These are phyloP conservation scores for Recurvomyces mirabilis DNA, from an alignment of 495 filamentous ascomycete genomes.

Conservation along the genomic window DNA sequence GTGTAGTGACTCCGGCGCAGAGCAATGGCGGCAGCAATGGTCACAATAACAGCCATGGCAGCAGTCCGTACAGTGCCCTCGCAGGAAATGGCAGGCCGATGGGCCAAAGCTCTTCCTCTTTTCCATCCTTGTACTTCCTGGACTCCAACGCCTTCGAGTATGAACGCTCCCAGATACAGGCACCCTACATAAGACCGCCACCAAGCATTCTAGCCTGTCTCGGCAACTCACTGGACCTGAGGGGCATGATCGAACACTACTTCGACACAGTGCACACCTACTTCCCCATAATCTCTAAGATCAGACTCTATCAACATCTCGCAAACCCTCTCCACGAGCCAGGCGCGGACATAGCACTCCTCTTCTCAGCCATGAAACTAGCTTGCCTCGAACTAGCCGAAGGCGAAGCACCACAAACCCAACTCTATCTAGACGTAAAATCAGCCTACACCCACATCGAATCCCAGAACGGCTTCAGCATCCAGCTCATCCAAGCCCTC, in stretches of 20 bases:
- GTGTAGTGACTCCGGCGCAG: not conserved
- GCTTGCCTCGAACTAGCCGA: slow-evolving; percentile 25
- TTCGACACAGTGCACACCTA: slow-evolving; percentile 15
- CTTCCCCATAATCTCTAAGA: slow-evolving; percentile 23
- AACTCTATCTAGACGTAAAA: slow-evolving; percentile 36
- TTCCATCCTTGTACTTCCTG: slow-evolving; percentile 23
- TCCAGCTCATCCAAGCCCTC: slow-evolving; percentile 36
- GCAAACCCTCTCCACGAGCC: slow-evolving; percentile 32
- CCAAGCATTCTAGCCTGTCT: slow-evolving; percentile 8
- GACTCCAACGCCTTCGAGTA: slow-evolving; percentile 21
- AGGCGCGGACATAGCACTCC: slow-evolving; percentile 37
- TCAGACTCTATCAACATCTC: slow-evolving; percentile 18
- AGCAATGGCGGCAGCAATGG: slow-evolving; percentile 6
- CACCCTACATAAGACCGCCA: slow-evolving; percentile 11
- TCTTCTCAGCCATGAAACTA: slow-evolving; percentile 43
- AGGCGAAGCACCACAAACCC: slow-evolving; percentile 23
- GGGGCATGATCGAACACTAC: slow-evolving; percentile 15
- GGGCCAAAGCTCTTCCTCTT: slow-evolving; percentile 2
- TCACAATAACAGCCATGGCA: slow-evolving; percentile 18
- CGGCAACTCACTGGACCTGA: slow-evolving; percentile 12
- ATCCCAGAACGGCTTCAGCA: slow-evolving; percentile 30
- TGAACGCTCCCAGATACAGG: slow-evolving; percentile 17
- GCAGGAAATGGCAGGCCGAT: not conserved
- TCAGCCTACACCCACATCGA: slow-evolving; percentile 33
- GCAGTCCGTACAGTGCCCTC: slow-evolving; percentile 4